Conservation (phyloP, 78 protist genomes). For the Diacronema lutheri region DNA sequence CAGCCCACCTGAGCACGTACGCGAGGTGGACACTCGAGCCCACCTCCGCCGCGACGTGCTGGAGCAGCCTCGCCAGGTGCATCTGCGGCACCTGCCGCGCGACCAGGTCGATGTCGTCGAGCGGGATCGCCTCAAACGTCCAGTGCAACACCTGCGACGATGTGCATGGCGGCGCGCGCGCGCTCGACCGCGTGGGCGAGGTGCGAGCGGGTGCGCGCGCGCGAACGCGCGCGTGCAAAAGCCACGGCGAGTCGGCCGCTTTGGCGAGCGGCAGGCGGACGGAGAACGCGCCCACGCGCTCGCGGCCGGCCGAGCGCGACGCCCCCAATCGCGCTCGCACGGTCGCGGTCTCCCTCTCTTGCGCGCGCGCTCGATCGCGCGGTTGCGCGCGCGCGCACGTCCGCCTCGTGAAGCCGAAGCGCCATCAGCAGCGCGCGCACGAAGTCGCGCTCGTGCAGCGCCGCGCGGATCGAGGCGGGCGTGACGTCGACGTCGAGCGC, state of each 20-base stretch:
- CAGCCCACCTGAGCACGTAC: neutral
- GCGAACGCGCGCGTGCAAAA: no score
- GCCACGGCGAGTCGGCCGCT: no score
- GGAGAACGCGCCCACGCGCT: conserved; percentile 53
- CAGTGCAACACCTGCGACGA: neutral
- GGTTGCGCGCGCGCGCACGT: no score
- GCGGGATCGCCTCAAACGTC: conserved; percentile 41
- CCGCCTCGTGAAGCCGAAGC: conserved; percentile 71
- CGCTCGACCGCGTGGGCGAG: neutral
- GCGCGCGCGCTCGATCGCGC: no score
- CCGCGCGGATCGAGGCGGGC: conserved; percentile 52
- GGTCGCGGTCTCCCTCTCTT: no score
- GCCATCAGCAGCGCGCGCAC: conserved; percentile 68
- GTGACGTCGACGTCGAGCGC: conserved; percentile 76
- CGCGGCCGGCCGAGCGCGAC: no score
- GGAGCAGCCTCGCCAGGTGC: conserved; percentile 56
- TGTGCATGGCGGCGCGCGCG: neutral
- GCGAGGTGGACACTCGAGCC: neutral
- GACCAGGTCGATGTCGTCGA: conserved; percentile 36
- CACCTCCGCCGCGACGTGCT: conserved; percentile 38
- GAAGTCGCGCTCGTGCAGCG: conserved; percentile 34
- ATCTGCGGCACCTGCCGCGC: conserved; percentile 11
- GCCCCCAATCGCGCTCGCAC: no score
- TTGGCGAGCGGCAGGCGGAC: no score
- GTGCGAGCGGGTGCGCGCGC: neutral